Conservation (phyloP, 2,329 filamentous ascomycete species). For the Mariannaea sp. region DNA sequence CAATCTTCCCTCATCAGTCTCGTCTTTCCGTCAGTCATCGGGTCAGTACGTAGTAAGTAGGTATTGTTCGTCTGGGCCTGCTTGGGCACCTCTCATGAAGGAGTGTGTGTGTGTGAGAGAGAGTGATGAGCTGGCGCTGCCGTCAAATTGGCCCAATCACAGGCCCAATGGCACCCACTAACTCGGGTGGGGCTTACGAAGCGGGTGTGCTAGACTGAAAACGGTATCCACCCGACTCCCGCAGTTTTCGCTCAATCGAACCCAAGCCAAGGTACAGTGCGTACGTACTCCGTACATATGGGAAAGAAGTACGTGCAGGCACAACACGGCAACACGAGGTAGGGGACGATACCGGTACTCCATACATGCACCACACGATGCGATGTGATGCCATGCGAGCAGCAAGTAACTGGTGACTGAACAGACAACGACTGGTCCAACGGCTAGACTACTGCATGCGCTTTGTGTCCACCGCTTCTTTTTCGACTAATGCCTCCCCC, state of each 20-base stretch:
- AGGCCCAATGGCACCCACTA: constrained; percentile 43
- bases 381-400: constrained; percentile 15
- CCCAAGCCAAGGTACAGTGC: too few species aligned
- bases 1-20: constrained; percentile 4
- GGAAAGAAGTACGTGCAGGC: neutral
- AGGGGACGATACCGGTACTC: neutral
- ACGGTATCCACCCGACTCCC: neutral
- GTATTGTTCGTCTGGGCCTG: too few species aligned
- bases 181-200: constrained; percentile 36
- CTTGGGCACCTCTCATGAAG: neutral
- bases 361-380: constrained; percentile 8
- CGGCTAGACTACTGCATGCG: constrained; percentile 6
- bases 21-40: too few species aligned
- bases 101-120: too few species aligned
- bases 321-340: constrained; percentile 13
- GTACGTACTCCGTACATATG: too few species aligned
- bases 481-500: neutral
- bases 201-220: constrained; percentile 28
- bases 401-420: constrained; percentile 10
- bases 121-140: constrained; percentile 48
- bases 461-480: constrained; percentile 3
- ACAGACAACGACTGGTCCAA: constrained; percentile 1
- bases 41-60: too few species aligned
- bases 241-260: neutral
- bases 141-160: constrained; percentile 44